Evolutionary conservation across 768 basidiomycete species (phyloP).

Genomic region (Suillus luteus): DNA sequence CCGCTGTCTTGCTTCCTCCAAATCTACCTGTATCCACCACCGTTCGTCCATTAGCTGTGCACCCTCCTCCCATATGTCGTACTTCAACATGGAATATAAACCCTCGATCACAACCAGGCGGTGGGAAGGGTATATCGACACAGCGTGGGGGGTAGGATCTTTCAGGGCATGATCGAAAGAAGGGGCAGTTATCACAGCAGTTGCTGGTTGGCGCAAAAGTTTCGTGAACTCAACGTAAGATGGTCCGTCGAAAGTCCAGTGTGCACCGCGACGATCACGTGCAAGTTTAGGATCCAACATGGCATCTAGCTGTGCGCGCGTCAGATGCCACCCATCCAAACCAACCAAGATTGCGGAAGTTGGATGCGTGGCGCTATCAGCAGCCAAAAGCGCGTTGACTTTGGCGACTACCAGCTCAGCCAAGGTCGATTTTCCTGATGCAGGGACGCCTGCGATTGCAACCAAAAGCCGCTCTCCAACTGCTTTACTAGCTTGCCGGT

Average conservation of each 20-base stretch:
- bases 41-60: conserved; percentile 71
- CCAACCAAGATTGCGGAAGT: conserved; percentile 64
- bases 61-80: conserved; percentile 72
- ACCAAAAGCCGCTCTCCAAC: conserved; percentile 55
- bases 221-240: conserved; percentile 70
- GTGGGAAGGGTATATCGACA: conserved; percentile 60
- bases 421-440: conserved; percentile 84
- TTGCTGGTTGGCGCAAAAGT: conserved; percentile 45
- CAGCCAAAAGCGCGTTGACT: conserved; percentile 47
- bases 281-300: conserved; percentile 79
- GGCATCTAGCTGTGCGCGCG: conserved; percentile 72
- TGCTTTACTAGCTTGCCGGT: background rate
- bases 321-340: conserved; percentile 92
- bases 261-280: conserved; percentile 76
- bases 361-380: conserved; percentile 13
- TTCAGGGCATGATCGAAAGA: conserved; percentile 88
- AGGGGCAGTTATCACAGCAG: conserved; percentile 59
- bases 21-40: conserved; percentile 69
- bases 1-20: conserved; percentile 55
- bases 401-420: conserved; percentile 56
- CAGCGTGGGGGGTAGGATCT: conserved; percentile 69
- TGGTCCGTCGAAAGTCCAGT: conserved; percentile 89
- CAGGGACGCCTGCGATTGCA: conserved; percentile 79
- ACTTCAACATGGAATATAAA: conserved; percentile 78
- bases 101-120: conserved; percentile 89